Conservation (phyloP, 2,329 filamentous ascomycete genomes). For the Blastomyces parvus region DNA sequence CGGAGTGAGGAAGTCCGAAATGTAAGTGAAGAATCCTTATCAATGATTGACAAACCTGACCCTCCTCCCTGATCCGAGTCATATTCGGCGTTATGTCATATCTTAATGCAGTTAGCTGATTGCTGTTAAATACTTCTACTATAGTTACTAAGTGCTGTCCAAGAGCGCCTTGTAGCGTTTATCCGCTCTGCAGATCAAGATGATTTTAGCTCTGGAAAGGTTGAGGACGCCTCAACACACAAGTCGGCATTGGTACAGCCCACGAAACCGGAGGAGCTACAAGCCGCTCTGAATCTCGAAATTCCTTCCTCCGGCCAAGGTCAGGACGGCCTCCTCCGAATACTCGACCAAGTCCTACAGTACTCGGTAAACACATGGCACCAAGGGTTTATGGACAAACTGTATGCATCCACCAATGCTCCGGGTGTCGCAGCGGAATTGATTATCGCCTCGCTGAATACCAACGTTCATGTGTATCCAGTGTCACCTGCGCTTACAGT, state of each 20-base stretch:
- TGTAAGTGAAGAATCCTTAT: constrained; percentile 25
- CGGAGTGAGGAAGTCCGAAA: constrained; percentile 35
- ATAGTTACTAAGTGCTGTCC: constrained; percentile 33
- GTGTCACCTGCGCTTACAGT: constrained; percentile 82
- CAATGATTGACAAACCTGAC: not conserved
- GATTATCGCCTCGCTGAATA: constrained; percentile 76
- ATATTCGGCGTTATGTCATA: not conserved
- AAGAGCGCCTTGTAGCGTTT: constrained; percentile 38
- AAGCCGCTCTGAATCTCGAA: constrained; percentile 43
- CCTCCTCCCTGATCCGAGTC: not conserved
- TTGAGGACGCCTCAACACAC: constrained; percentile 22
- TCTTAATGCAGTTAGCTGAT: not conserved
- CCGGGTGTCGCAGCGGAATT: constrained; percentile 79
- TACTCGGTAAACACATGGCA: constrained; percentile 99
- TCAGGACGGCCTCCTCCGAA: constrained; percentile 63
- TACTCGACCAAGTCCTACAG: constrained; percentile 60
- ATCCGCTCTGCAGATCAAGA: constrained; percentile 35
- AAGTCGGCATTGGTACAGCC: constrained; percentile 56
- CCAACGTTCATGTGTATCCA: constrained; percentile 88
- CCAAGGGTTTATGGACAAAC: constrained; percentile 90
- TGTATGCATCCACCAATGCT: constrained; percentile 84
- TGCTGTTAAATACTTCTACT: constrained; percentile 1
- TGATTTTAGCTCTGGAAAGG: constrained; percentile 6
- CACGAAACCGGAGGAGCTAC: constrained; percentile 49
- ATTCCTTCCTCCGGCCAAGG: constrained; percentile 52